Evolutionary conservation across 2,329 filamentous ascomycete species (phyloP).

Genomic region (Sarocladium strictum): DNA sequence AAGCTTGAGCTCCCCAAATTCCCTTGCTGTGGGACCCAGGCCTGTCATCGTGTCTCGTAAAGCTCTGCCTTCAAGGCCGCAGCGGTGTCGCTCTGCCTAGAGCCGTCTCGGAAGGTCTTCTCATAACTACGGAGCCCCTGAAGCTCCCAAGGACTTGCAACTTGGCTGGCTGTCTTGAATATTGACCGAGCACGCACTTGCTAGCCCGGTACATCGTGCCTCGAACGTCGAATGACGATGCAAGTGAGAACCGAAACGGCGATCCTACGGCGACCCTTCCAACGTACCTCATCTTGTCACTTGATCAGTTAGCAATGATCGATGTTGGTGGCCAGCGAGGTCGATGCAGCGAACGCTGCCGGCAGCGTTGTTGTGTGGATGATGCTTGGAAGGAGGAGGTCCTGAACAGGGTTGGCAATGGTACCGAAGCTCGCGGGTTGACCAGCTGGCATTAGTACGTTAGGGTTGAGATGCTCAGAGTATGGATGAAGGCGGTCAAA

Average conservation of each 20-base stretch:
- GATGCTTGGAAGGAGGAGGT: not conserved
- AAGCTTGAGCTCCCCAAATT: slow-evolving; percentile 8
- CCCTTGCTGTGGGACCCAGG: not conserved
- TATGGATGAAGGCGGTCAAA: not conserved
- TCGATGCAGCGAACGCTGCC: not conserved
- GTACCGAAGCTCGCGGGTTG: not conserved
- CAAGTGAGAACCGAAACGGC: not conserved
- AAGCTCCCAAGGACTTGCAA: not conserved
- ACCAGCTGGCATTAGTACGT: not conserved
- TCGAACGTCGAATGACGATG: not conserved
- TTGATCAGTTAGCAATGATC: not conserved
- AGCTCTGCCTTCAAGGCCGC: not conserved
- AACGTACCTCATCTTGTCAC: slow-evolving; percentile 10
- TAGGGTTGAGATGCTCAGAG: not conserved
- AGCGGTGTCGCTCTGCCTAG: slow-evolving; percentile 5
- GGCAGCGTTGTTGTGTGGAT: not conserved
- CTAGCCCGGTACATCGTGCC: not conserved
- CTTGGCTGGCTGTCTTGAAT: not conserved
- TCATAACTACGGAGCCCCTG: not conserved
- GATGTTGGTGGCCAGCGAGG: not conserved
- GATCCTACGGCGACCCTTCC: no score
- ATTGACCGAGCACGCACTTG: slow-evolving; percentile 3
- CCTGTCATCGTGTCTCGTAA: not conserved
- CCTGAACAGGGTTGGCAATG: no score
- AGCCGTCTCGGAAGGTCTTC: not conserved